Percentiles rank a stretch among this genome's conserved stretches.
These are phyloP conservation scores for Hyaloscypha variabilis DNA, from an alignment of 495 filamentous ascomycete genomes.

Conservation along the genomic window DNA sequence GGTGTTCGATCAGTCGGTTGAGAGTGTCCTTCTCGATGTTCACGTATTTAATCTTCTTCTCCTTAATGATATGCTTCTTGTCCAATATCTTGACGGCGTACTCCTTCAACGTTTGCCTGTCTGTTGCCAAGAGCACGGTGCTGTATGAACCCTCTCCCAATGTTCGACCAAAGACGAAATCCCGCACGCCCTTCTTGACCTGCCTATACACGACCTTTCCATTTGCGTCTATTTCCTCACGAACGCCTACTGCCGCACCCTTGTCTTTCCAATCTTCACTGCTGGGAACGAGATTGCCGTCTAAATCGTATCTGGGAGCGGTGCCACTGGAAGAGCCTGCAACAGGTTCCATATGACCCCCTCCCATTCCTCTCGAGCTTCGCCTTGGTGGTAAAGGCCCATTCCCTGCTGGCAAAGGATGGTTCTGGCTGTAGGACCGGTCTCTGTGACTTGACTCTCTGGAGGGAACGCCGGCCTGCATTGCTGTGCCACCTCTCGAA, in stretches of 20 bases:
- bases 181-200: conserved; percentile 95
- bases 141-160: conserved; percentile 98
- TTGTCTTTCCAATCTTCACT: conserved; percentile 96
- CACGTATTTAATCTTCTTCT: conserved; percentile 99
- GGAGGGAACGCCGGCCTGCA: conserved; percentile 64
- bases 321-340: conserved; percentile 43
- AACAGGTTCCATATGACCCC: conserved; percentile 39
- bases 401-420: conserved; percentile 54
- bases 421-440: conserved; percentile 63
- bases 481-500: conserved; percentile 61
- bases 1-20: conserved; percentile 94
- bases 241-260: conserved; percentile 79
- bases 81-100: conserved; percentile 99
- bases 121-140: conserved; percentile 92
- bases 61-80: conserved; percentile 99
- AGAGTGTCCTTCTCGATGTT: conserved; percentile 99
- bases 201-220: conserved; percentile 79
- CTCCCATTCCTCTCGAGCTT: conserved; percentile 65
- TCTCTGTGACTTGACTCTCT: conserved; percentile 74
- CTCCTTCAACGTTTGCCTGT: conserved; percentile 92
- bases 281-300: conserved; percentile 66
- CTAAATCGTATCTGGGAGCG: conserved; percentile 54
- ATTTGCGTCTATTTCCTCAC: conserved; percentile 79
- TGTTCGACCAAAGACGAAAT: conserved; percentile 92
- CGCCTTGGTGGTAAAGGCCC: conserved; percentile 65